Conservation (phyloP, 345 rosid species). For the Xanthoceras sorbifolium region DNA sequence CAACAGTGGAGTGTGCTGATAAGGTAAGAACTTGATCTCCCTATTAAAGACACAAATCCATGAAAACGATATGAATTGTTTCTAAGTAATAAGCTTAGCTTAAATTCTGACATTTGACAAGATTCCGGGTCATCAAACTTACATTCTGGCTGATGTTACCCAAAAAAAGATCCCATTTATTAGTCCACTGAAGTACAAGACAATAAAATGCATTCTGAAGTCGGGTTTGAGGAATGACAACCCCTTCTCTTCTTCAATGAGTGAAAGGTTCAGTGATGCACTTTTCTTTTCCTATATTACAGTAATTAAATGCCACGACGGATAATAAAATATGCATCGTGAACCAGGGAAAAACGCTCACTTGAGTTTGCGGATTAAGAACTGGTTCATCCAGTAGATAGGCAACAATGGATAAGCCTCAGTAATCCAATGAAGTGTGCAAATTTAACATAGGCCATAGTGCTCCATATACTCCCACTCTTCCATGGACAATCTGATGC, state of each 20-base stretch:
- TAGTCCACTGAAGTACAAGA: neutral
- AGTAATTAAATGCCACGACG: neutral
- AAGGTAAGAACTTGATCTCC: neutral
- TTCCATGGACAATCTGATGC: constrained; percentile 71
- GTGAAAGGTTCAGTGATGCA: neutral
- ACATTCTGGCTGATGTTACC: no score
- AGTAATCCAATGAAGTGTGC: constrained; percentile 81
- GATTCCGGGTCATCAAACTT: no score
- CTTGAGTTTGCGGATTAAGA: constrained; percentile 84
- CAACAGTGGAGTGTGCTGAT: neutral
- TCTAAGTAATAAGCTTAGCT: neutral
- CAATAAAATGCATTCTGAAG: neutral
- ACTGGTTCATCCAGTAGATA: constrained; percentile 49
- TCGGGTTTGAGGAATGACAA: neutral
- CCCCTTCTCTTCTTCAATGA: neutral
- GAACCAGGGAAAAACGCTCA: constrained; percentile 28
- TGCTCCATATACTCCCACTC: constrained; percentile 60
- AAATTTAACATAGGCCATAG: constrained; percentile 71
- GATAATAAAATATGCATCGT: neutral
- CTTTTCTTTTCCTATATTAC: neutral
- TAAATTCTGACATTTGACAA: no score
- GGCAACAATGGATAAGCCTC: constrained; percentile 75
- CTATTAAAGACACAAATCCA: neutral
- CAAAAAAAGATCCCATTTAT: no score
- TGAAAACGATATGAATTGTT: neutral